A percentile compares a stretch with the other conserved stretches of the same genome.
phyloP scores from a whole-genome alignment of 306 rosid species.

The Cucumis sativus region Cucumber_9930_V3 NC_026660.2:1189501-1190000 shows the following conservation, averaged over 20 bases:
- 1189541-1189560: not conserved
- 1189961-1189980: not conserved
- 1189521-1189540: not conserved
- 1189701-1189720: not conserved
- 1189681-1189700: not conserved
- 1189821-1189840: not conserved
- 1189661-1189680: not conserved
- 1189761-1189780: not conserved
- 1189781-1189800: not conserved
- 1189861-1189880: not conserved
- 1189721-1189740: not conserved
- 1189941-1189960: not conserved
- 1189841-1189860: not conserved
- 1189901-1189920: not conserved
- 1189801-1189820: not conserved
- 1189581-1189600: not conserved
- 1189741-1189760: not conserved
- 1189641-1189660: not conserved
- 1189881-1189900: not conserved
- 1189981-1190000: not conserved
- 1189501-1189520: not conserved
- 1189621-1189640: not conserved
- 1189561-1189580: not conserved
- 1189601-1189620: not conserved
- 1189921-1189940: not conserved